A percentile compares a stretch with the other conserved stretches of the same genome.
Evolutionary conservation across 2,329 filamentous ascomycete species (phyloP).

Genomic region (Huntiella abstrusa): DNA sequence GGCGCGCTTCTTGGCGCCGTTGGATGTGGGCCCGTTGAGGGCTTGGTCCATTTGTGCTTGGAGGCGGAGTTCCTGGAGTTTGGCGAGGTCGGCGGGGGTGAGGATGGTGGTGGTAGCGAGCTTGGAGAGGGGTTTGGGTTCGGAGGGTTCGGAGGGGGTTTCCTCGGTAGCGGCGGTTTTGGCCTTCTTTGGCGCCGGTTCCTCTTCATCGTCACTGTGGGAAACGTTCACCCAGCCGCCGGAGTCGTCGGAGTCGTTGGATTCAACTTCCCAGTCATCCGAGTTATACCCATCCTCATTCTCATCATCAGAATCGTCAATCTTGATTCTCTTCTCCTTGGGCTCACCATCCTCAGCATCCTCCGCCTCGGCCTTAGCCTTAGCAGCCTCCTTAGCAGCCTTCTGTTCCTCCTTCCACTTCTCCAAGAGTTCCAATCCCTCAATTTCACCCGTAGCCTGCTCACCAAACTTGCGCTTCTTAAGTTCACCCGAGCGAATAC

Average conservation of each 20-base stretch:
- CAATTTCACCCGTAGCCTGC: slow-evolving; percentile 61
- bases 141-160: slow-evolving; percentile 18
- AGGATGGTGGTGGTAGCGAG: slow-evolving; percentile 87
- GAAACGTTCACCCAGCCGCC: slow-evolving; percentile 89
- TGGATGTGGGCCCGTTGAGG: slow-evolving; percentile 20
- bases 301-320: slow-evolving; percentile 26
- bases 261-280: slow-evolving; percentile 42
- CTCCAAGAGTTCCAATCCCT: slow-evolving; percentile 78
- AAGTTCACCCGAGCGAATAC: slow-evolving; percentile 54
- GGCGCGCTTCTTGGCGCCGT: slow-evolving; percentile 25
- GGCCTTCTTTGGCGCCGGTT: slow-evolving; percentile 30
- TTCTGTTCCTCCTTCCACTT: slow-evolving; percentile 87
- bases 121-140: slow-evolving; percentile 35
- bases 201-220: slow-evolving; percentile 67
- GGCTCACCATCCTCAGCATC: slow-evolving; percentile 36
- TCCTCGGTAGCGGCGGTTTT: slow-evolving; percentile 15
- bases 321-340: slow-evolving; percentile 15
- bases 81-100: slow-evolving; percentile 88
- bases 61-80: slow-evolving; percentile 72
- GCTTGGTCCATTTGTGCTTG: slow-evolving; percentile 51
- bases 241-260: slow-evolving; percentile 45
- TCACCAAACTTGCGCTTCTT: slow-evolving; percentile 70
- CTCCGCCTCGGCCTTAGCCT: slow-evolving; percentile 41
- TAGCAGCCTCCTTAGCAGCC: slow-evolving; percentile 50
- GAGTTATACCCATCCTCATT: slow-evolving; percentile 38